These are phyloP conservation scores for Rhynchosporium agropyri DNA, from an alignment of 2,329 filamentous ascomycete genomes.

Conservation along the genomic window DNA sequence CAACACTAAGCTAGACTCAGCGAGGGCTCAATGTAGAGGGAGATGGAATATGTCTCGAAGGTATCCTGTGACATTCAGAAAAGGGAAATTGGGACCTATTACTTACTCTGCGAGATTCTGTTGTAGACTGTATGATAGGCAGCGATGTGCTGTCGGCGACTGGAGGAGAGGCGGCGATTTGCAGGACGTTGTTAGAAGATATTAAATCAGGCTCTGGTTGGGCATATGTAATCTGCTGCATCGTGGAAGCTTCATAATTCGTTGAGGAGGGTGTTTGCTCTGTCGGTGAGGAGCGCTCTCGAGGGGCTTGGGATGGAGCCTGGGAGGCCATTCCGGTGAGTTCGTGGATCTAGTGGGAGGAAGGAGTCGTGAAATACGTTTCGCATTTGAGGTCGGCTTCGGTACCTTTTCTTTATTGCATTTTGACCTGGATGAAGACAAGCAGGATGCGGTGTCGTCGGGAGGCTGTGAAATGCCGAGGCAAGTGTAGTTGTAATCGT, in stretches of 20 bases:
- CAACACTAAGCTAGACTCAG: slow-evolving; percentile 50
- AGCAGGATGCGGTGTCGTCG: background rate
- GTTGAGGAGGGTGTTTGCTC: slow-evolving; percentile 19
- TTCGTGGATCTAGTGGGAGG: background rate
- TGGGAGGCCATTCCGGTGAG: slow-evolving; percentile 23
- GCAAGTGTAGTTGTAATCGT: background rate
- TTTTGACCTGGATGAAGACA: background rate
- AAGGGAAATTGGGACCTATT: too few species aligned
- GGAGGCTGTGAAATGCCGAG: slow-evolving; percentile 10
- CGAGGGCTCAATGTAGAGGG: too few species aligned
- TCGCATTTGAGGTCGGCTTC: too few species aligned
- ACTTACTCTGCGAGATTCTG: slow-evolving; percentile 42
- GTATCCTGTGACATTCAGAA: too few species aligned
- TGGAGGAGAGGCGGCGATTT: background rate
- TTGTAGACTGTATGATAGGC: background rate
- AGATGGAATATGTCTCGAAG: too few species aligned
- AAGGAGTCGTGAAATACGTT: too few species aligned
- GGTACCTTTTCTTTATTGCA: background rate
- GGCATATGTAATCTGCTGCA: background rate
- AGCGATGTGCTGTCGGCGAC: slow-evolving; percentile 1
- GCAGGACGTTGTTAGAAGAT: slow-evolving; percentile 11
- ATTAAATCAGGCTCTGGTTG: background rate
- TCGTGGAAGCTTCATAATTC: slow-evolving; percentile 4
- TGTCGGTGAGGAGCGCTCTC: slow-evolving; percentile 18
- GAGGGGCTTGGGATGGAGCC: slow-evolving; percentile 24